These are phyloP conservation scores for Tuber brumale DNA, from an alignment of 495 filamentous ascomycete species.

Conservation along the genomic window DNA sequence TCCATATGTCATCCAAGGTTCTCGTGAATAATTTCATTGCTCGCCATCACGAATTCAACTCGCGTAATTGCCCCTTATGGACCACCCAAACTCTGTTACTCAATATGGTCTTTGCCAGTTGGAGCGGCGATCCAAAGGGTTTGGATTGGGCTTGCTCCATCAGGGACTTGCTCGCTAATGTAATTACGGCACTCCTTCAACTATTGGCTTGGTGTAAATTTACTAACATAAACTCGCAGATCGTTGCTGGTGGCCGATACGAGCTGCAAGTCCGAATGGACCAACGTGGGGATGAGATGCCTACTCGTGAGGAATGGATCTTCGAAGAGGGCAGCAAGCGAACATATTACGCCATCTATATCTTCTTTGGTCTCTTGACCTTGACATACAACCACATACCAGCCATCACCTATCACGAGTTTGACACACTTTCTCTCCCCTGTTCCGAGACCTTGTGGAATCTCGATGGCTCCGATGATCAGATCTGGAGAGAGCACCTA, in stretches of 20 bases:
- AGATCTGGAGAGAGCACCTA: slow-evolving; percentile 71
- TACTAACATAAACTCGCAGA: slow-evolving; percentile 46
- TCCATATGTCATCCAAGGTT: slow-evolving; percentile 97
- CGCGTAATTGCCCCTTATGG: slow-evolving; percentile 95
- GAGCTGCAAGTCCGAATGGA: slow-evolving; percentile 89
- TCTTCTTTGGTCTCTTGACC: slow-evolving; percentile 95
- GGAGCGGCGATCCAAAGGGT: slow-evolving; percentile 96
- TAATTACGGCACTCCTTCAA: slow-evolving; percentile 39
- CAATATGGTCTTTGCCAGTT: slow-evolving; percentile 99
- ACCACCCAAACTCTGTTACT: slow-evolving; percentile 92
- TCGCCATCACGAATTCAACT: slow-evolving; percentile 97
- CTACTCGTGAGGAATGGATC: slow-evolving; percentile 86
- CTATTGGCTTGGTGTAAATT: neutral
- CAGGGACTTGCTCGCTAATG: slow-evolving; percentile 89
- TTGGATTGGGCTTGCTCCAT: slow-evolving; percentile 98
- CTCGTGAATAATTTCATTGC: slow-evolving; percentile 94
- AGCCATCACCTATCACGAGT: slow-evolving; percentile 94
- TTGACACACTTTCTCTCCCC: slow-evolving; percentile 84
- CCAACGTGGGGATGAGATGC: slow-evolving; percentile 70
- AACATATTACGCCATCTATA: slow-evolving; percentile 98
- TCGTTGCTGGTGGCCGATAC: slow-evolving; percentile 96
- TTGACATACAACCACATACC: slow-evolving; percentile 97
- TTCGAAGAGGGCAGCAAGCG: slow-evolving; percentile 94
- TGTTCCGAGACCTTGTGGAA: slow-evolving; percentile 96
- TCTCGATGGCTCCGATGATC: slow-evolving; percentile 69